Conservation (phyloP, 768 basidiomycete species). For the Phanerochaete carnosa region DNA sequence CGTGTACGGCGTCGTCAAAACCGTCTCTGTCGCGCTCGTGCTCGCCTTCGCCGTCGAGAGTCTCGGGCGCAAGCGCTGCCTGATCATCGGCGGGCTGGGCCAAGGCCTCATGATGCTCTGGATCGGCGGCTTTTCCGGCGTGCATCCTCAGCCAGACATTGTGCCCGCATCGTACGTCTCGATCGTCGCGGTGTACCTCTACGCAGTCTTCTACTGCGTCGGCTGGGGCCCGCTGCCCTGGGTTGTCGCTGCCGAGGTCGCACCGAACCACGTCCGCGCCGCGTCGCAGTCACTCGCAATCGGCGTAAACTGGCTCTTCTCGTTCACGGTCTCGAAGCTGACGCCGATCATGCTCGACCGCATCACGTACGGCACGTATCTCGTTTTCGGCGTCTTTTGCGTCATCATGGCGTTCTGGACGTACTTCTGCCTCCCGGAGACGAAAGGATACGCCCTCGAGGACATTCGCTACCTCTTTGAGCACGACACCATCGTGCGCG, state of each 20-base stretch:
- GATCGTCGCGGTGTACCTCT: slow-evolving; percentile 44
- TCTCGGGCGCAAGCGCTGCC: slow-evolving; percentile 45
- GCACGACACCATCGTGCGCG: slow-evolving; percentile 31
- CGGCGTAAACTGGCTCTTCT: slow-evolving; percentile 44
- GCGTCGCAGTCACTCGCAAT: slow-evolving; percentile 31
- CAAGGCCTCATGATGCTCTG: slow-evolving; percentile 47
- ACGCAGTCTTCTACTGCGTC: slow-evolving; percentile 44
- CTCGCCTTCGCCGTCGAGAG: slow-evolving; percentile 46
- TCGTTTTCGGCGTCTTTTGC: slow-evolving; percentile 41
- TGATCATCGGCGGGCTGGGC: slow-evolving; percentile 47
- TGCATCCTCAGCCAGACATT: slow-evolving; percentile 30
- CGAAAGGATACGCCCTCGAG: slow-evolving; percentile 42
- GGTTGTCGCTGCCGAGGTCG: slow-evolving; percentile 42
- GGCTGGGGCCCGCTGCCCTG: slow-evolving; percentile 37
- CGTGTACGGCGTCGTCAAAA: slow-evolving; percentile 36
- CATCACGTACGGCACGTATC: slow-evolving; percentile 32
- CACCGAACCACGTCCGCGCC: slow-evolving; percentile 42
- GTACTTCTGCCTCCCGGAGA: slow-evolving; percentile 45
- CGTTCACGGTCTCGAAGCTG: slow-evolving; percentile 42
- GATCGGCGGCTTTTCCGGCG: slow-evolving; percentile 28
- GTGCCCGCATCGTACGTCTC: slow-evolving; percentile 41
- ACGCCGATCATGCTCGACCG: slow-evolving; percentile 36
- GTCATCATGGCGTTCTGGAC: slow-evolving; percentile 40
- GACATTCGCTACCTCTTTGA: slow-evolving; percentile 45
- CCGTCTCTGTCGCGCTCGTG: slow-evolving; percentile 36